Evolutionary conservation across 2,329 filamentous ascomycete species (phyloP).

Genomic region (Neofusicoccum umdonicola): DNA sequence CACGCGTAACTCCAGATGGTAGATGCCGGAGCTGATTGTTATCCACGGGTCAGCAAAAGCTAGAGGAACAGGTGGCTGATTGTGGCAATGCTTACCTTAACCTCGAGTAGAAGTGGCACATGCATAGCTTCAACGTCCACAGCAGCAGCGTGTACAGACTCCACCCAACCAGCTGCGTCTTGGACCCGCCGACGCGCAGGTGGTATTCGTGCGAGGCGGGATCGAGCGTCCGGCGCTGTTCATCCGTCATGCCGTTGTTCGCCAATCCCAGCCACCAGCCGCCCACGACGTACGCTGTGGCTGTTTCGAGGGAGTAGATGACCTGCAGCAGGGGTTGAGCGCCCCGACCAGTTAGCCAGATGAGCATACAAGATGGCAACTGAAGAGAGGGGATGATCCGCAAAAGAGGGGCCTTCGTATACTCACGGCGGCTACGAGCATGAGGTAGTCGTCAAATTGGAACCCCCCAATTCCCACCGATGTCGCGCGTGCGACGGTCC

Average conservation of each 20-base stretch:
- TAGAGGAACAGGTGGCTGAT: not conserved
- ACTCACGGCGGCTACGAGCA: constrained; percentile 23
- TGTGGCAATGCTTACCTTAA: constrained; percentile 42
- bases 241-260: constrained; percentile 57
- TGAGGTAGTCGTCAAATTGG: constrained; percentile 23
- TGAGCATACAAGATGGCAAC: not conserved
- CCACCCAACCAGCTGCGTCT: constrained; percentile 54
- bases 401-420: too few relatives aligned
- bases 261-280: constrained; percentile 52
- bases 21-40: not conserved
- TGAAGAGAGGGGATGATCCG: not conserved
- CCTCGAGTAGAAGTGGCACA: constrained; percentile 56
- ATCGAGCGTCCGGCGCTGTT: constrained; percentile 46
- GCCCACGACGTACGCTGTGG: constrained; percentile 50
- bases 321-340: constrained; percentile 33
- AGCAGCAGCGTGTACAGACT: constrained; percentile 52
- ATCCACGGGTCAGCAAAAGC: not conserved
- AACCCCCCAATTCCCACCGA: constrained; percentile 22
- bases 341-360: not conserved
- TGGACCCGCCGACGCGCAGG: constrained; percentile 51
- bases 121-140: constrained; percentile 53
- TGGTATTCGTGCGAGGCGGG: constrained; percentile 47
- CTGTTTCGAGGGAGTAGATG: constrained; percentile 52
- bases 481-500: constrained; percentile 21
- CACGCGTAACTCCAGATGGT: constrained; percentile 41